phyloP scores from a whole-genome alignment of 805 yeast species.

The Candida khao-thaluensis region DNA sequence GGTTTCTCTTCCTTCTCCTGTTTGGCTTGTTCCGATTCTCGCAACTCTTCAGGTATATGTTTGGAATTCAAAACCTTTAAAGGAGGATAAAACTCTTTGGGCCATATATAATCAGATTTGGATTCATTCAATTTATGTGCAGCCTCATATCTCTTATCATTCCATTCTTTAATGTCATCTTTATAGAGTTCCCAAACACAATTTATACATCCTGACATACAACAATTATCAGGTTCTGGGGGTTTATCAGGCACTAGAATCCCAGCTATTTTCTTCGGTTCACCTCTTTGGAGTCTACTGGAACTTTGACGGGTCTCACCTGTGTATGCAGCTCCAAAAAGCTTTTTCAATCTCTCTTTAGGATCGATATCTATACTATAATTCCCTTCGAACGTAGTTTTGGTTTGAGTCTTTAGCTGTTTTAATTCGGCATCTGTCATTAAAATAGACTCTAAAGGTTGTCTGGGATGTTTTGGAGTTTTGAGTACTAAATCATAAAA shows the following conservation, averaged over 20 bases:
- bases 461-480: conserved; percentile 33
- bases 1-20: conserved; percentile 14
- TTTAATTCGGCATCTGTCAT: conserved; percentile 22
- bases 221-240: conserved; percentile 89
- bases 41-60: conserved; percentile 39
- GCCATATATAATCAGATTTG: conserved; percentile 44
- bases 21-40: conserved; percentile 15
- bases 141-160: conserved; percentile 56
- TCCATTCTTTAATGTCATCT: conserved; percentile 88
- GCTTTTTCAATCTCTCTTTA: conserved; percentile 47
- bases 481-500: conserved; percentile 38
- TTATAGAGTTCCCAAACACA: conserved; percentile 95
- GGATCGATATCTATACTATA: conserved; percentile 32
- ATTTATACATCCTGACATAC: conserved; percentile 95
- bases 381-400: conserved; percentile 32
- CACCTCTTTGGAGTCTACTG: conserved; percentile 35
- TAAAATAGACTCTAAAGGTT: conserved; percentile 31
- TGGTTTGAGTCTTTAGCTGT: conserved; percentile 20
- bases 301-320: conserved; percentile 49
- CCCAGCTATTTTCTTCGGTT: conserved; percentile 50
- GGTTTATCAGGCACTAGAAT: conserved; percentile 81
- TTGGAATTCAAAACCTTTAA: conserved; percentile 26
- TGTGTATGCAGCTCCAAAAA: conserved; percentile 57
- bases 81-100: conserved; percentile 43
- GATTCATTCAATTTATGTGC: conserved; percentile 33